Base-by-base conservation (phyloP, 2,329 filamentous ascomycete genomes). In the Orbilia javanica region DNA sequence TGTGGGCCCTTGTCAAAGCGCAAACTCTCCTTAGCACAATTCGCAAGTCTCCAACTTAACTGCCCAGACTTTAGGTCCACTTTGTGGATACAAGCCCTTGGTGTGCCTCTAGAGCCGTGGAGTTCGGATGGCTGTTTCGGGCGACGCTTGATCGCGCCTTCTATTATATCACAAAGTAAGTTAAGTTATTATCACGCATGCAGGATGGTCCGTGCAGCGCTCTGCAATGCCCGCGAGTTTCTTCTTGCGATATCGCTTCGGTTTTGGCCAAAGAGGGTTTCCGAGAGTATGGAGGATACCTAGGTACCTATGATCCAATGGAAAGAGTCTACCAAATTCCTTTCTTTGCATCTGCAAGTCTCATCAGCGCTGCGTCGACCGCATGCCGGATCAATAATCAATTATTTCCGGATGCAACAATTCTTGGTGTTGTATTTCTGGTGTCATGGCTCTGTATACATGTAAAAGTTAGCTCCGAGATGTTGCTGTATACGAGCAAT, bases 71-170 rank as follows among this genome's bases (percentile, higher is more conserved):
- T 39, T 10, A 60, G 20, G 34, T 60, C 53, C 53, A 60, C 53
- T 39, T 39, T 36, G 53, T 42, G 55, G 55, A 42, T 42, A 60
- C 55, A 25, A 4, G 34, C 55, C 55, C 52, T n/a, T 57, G 29
- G 52, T 22, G 31, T 53, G 67, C 55, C 57, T 72, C 34, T 63
- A 36, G 57, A 52, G 48, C 25, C 25, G 66, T 62, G 65, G 72
- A 77, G 73, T 77, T 77, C 73, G 73, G 66, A 71, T 76, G 57
- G 55, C 65, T 77, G 72, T 70, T 77, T 77, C 72, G 31, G 66
- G 66, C 29, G 20, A 71, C 73, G 74, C 62, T 67, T 66, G 74
- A 78, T 72, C 74, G 62, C 62, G 67, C 62, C 67, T 71, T 78
- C 72, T 60, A 60, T 65, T 57, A 70, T 76, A 66, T 67, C 53